Base-by-base conservation (phyloP, 2,329 filamentous ascomycete genomes). In the Triangularia verruculosa region DNA sequence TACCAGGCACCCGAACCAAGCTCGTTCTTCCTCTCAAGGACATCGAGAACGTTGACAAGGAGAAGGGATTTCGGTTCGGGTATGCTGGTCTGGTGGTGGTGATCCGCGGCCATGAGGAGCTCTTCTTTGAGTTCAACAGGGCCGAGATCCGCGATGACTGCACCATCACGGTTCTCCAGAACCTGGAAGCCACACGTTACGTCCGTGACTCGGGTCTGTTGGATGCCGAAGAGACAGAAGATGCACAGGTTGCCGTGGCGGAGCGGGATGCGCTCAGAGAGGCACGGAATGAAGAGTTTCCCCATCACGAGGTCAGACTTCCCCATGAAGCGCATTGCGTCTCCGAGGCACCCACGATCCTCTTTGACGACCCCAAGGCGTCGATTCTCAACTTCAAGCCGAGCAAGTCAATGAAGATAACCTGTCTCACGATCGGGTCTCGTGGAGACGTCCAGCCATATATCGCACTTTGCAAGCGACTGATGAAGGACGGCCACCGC, bases 391-490 rank as follows among this genome's bases (percentile, higher is more conserved):
- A 95, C 69, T 96, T 97, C 78, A 97, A 96, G 76, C 94, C 95
- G 0, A 78, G 86, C 1, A 83, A 91, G 69, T 82, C 93, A 1
- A 80, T 99, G 74, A 88, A 83, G 20, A 90, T 99, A 64, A 97
- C 94, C 1, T 99, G 95, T 74, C 80, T 99, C 39, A 99, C 95
- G 0, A 99, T 99, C 67, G 95, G 95, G 15, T 97, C 94, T 12
- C 86, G 95, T 64, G 95, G 95, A 24, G 95, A 99, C 74, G 94
- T 99, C 3, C 95, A 99, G 74, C 95, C 95, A 0, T 99, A 98
- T 74, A 98, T 99, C 74, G 93, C 95, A 0, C 81, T 99, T 0
- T 97, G 95, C 79, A 97, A 97, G 73, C 92, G 91, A 0, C 80
- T 99, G 1, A 76, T 96, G 51, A 90, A 89, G 0, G 93, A 99